A percentile compares a stretch with the other conserved stretches of the same genome.
Conservation (phyloP, 768 basidiomycete species). For the Mycena vitilis region DNA sequence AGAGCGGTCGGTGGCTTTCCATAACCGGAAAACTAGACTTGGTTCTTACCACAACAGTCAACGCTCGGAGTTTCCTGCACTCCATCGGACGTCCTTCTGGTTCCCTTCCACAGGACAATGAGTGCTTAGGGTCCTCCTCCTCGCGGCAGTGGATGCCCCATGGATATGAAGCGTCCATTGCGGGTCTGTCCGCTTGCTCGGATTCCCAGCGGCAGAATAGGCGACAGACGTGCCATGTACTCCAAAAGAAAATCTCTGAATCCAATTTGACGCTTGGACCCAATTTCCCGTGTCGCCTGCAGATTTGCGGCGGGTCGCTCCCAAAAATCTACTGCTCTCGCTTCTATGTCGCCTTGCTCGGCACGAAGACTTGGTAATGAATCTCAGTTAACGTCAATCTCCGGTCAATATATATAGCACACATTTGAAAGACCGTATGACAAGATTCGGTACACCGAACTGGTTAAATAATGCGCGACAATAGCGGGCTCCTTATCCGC, state of each 20-base stretch:
- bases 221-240: neutral
- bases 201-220: neutral
- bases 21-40: neutral
- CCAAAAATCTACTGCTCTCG: neutral
- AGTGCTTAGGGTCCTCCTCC: too few species aligned
- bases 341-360: slow-evolving; percentile 6
- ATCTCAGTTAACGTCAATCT: neutral
- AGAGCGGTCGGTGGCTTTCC: slow-evolving; percentile 6
- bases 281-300: slow-evolving; percentile 1
- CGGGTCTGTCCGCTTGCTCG: neutral
- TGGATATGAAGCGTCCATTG: too few species aligned
- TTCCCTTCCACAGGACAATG: too few species aligned
- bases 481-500: neutral
- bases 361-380: neutral
- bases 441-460: neutral
- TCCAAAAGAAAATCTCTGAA: slow-evolving; percentile 1
- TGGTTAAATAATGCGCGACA: neutral
- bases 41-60: too few species aligned
- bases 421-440: neutral
- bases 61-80: too few species aligned
- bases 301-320: neutral
- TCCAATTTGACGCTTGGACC: neutral
- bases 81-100: too few species aligned
- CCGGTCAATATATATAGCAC: neutral
- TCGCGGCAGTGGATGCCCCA: too few species aligned